Evolutionary conservation across 306 rosid species (phyloP), one percentile per base, ranked within the genome.

Genomic region (Begonia masoniana): DNA sequence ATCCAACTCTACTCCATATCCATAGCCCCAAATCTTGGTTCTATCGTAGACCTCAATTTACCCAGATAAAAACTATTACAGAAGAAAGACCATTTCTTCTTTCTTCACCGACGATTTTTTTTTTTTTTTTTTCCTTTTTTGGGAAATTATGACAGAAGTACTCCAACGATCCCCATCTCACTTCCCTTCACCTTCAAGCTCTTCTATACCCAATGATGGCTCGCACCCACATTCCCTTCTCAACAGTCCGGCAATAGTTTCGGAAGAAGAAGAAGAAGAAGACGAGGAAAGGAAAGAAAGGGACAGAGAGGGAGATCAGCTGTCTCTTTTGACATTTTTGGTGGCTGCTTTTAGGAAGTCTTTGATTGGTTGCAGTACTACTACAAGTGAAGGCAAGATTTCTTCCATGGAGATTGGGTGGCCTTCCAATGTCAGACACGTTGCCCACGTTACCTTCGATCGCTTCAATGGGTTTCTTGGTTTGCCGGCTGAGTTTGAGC

Each of bases 381-480:
- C 17, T 49, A 65, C 48, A 23, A 52, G 45, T 15, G 5, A 47
- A n/a, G 65, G 67, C 10, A 65, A 70, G 60, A 65, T 83, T 10
- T 73, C 85, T 59, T 70, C 94, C 1, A 91, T 86, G 96, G 96
- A 91, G 71, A 91, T 91, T 83, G 94, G 99, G 0, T 86, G 88
- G 88, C 99, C 96, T 70, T 81, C 93, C 1, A 72, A 91, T 74
- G 99, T 86, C 15, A 73, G 96, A 39, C 96, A 91, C 55, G 86
- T 91, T 15, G 96, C 96, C 17, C 99, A 91, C 72, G 99, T 91
- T 10, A 91, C 99, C 50, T 91, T 91, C 65, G 96, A 91, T 67
- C 91, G 96, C 0, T 91, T 91, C 66, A 81, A 91, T 77, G 99
- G 99, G 15, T 91, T 91, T 67, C 99, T 91, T 62, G 99, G 99